Percentiles rank a stretch among this genome's conserved stretches.
phyloP scores from a whole-genome alignment of 371 early-diverging fungal genomes.

The Smittium mucronatum region DNA sequence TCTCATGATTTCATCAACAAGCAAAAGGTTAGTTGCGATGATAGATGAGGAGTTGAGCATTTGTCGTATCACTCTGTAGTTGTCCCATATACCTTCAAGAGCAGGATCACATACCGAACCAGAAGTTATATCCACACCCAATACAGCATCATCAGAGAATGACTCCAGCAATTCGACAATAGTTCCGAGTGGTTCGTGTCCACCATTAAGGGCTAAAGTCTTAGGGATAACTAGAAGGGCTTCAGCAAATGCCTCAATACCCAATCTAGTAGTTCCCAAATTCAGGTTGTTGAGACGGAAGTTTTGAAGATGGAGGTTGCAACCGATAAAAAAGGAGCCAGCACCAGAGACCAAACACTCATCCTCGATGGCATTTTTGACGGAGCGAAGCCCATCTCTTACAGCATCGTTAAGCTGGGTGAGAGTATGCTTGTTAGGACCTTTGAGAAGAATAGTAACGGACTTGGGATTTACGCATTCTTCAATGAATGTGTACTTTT shows the following conservation, averaged over 20 bases:
- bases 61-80: constrained; percentile 92
- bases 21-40: constrained; percentile 93
- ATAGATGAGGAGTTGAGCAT: constrained; percentile 91
- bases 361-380: constrained; percentile 95
- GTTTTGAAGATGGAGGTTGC: constrained; percentile 54
- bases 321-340: constrained; percentile 89
- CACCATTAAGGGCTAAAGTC: constrained; percentile 89
- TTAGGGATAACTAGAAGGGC: constrained; percentile 94
- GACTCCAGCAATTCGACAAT: constrained; percentile 90
- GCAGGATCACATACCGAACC: constrained; percentile 91
- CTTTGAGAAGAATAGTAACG: constrained; percentile 95
- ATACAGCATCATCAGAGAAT: constrained; percentile 72
- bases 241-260: constrained; percentile 93
- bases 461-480: constrained; percentile 88
- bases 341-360: constrained; percentile 88
- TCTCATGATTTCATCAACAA: constrained; percentile 99
- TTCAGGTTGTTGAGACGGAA: constrained; percentile 75
- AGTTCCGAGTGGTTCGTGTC: constrained; percentile 94
- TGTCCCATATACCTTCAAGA: constrained; percentile 93
- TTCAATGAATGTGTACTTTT: constrained; percentile 99
- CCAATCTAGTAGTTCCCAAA: constrained; percentile 90
- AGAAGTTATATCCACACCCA: constrained; percentile 88
- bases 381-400: constrained; percentile 95
- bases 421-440: constrained; percentile 91
- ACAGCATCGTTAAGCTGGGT: constrained; percentile 95